Percentiles rank a stretch among this genome's conserved stretches.
Evolutionary conservation across 441 rosid species (phyloP).

Genomic region (Mallotus repandus): DNA sequence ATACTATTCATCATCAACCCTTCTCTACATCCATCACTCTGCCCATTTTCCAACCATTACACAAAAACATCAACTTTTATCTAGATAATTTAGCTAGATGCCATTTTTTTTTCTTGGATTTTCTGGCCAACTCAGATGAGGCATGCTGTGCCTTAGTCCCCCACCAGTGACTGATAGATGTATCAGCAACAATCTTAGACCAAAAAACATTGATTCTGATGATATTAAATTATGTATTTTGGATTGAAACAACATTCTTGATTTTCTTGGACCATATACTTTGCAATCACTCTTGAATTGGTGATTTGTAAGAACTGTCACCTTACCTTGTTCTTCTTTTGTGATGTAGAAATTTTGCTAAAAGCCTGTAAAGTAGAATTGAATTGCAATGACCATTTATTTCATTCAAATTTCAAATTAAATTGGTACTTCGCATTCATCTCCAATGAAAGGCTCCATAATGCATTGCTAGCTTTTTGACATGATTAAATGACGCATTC

Average conservation of each 20-base stretch:
- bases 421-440: background rate
- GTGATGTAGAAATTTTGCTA: background rate
- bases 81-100: background rate
- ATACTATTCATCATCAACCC: background rate
- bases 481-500: no score
- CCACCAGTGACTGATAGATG: background rate
- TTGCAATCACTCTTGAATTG: conserved; percentile 4
- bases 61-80: background rate
- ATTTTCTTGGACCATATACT: background rate
- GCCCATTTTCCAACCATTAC: conserved; percentile 16
- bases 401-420: conserved; percentile 7
- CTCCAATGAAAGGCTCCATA: no score
- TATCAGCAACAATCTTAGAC: background rate
- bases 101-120: background rate
- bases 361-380: background rate
- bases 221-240: background rate
- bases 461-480: no score
- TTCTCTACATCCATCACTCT: background rate
- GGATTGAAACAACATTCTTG: background rate
- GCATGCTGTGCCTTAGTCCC: conserved; percentile 14
- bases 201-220: background rate
- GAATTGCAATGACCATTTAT: background rate
- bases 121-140: conserved; percentile 20
- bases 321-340: background rate
- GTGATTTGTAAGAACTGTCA: conserved; percentile 1